Percentiles rank a stretch among this genome's conserved stretches.
Conservation (phyloP, 108 stramenopile genomes). For the Skeletonema costatum region DNA sequence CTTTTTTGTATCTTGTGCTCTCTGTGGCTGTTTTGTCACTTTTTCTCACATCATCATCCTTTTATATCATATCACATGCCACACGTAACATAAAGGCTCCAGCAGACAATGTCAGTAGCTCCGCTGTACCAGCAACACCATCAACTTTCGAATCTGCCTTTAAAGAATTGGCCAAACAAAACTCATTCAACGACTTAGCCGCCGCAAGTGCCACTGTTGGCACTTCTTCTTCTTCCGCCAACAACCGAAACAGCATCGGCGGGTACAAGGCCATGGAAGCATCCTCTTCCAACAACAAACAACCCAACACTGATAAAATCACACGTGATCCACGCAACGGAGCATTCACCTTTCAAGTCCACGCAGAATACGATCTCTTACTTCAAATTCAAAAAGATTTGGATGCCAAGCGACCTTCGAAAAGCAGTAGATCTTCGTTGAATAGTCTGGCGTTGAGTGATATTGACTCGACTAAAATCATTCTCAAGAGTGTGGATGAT, state of each 20-base stretch:
- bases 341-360: conserved; percentile 47
- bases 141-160: background rate
- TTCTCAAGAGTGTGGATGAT: conserved; percentile 63
- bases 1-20: background rate
- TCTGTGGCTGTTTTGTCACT: no score
- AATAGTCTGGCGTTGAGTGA: background rate
- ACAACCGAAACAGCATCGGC: background rate
- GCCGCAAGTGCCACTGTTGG: background rate
- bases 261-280: background rate
- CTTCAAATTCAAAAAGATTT: conserved; percentile 58
- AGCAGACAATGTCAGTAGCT: background rate
- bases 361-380: conserved; percentile 55
- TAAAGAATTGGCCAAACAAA: background rate
- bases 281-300: background rate
- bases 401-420: conserved; percentile 1
- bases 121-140: background rate
- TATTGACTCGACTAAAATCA: conserved; percentile 10
- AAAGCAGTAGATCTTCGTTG: background rate
- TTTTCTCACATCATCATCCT: no score
- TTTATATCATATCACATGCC: no score
- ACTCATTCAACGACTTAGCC: background rate
- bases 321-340: conserved; percentile 43
- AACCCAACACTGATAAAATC: background rate
- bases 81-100: no score
- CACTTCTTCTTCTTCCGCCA: background rate